These are phyloP conservation scores for Hypoxylon sp. DNA, from an alignment of 2,329 filamentous ascomycete species.

Conservation along the genomic window DNA sequence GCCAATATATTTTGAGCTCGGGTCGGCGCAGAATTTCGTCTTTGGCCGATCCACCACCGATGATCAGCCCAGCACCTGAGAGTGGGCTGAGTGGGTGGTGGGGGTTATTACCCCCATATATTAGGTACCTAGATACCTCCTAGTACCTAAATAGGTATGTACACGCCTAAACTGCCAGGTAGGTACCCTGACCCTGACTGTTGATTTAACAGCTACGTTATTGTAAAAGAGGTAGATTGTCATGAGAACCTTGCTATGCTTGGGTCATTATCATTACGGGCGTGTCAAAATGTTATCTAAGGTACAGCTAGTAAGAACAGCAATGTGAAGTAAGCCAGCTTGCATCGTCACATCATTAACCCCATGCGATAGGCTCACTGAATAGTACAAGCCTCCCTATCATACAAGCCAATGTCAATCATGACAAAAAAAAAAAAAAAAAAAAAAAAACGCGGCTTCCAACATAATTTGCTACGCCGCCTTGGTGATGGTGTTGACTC, in stretches of 20 bases:
- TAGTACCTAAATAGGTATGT: too few species aligned
- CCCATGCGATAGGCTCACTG: neutral
- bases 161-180: too few species aligned
- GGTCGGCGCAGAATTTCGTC: constrained; percentile 24
- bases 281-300: neutral
- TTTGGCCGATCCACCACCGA: constrained; percentile 7
- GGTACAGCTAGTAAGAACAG: neutral
- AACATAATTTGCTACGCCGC: neutral
- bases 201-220: too few species aligned
- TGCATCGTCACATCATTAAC: neutral
- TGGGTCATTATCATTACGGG: constrained; percentile 4
- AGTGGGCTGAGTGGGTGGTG: neutral
- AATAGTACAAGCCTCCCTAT: constrained; percentile 9
- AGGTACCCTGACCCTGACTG: too few species aligned
- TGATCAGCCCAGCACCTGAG: neutral
- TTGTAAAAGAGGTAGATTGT: too few species aligned
- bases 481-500: neutral
- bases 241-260: neutral
- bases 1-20: constrained; percentile 6
- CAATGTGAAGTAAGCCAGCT: neutral
- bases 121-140: neutral
- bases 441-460: neutral
- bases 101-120: neutral
- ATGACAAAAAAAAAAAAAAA: neutral
- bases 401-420: constrained; percentile 8